These are phyloP conservation scores for Claviceps sorghi DNA, from an alignment of 2,329 filamentous ascomycete species.

Conservation along the genomic window DNA sequence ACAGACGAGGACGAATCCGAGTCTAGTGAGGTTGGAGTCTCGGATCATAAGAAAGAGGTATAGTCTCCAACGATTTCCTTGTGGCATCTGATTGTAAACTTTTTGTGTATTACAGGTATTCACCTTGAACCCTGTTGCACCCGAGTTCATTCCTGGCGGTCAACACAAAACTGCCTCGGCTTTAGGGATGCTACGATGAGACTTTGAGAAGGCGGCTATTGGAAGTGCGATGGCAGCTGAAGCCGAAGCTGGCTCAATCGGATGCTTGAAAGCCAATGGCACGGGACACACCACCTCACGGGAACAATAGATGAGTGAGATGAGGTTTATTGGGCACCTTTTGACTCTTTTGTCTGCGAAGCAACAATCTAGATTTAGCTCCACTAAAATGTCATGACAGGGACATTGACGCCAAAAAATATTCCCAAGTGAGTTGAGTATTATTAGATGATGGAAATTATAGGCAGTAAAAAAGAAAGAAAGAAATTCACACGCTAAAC, in stretches of 20 bases:
- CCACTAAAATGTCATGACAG: background rate
- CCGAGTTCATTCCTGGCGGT: conserved; percentile 35
- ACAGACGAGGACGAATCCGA: conserved; percentile 9
- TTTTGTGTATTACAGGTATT: conserved; percentile 28
- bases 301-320: background rate
- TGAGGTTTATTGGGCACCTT: background rate
- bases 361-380: background rate
- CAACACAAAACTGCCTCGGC: background rate
- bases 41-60: conserved; percentile 35
- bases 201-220: background rate
- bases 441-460: too few relatives aligned
- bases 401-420: background rate
- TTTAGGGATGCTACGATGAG: background rate
- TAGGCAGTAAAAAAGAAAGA: background rate
- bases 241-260: background rate
- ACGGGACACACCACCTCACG: too few relatives aligned
- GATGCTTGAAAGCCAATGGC: background rate
- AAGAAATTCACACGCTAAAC: background rate
- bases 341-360: background rate
- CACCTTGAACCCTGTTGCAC: conserved; percentile 40
- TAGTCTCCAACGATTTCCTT: background rate
- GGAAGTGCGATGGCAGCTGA: background rate
- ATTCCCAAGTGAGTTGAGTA: background rate
- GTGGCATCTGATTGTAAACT: conserved; percentile 23
- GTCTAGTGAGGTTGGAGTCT: conserved; percentile 19